These are phyloP conservation scores for Aspergillus viridinutans DNA, from an alignment of 2,329 filamentous ascomycete genomes.

Conservation along the genomic window DNA sequence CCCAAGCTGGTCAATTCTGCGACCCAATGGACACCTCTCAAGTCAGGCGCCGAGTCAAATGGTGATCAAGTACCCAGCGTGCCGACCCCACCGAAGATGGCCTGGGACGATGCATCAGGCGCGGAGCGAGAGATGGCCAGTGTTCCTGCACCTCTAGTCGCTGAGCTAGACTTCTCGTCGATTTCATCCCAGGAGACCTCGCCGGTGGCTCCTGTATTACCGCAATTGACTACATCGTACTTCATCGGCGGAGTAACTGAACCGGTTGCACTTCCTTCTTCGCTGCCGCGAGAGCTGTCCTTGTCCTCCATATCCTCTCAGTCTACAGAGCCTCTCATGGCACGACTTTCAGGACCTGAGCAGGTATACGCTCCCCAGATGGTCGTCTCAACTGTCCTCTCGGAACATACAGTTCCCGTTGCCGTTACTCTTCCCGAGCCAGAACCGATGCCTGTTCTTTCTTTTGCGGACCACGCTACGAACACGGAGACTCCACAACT, in stretches of 20 bases:
- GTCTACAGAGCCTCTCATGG: conserved; percentile 19
- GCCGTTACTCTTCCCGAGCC: conserved; percentile 17
- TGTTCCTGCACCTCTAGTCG: conserved; percentile 14
- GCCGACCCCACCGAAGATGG: conserved; percentile 39
- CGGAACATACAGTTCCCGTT: conserved; percentile 20
- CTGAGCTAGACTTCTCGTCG: conserved; percentile 28
- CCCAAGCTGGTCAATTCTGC: conserved; percentile 34
- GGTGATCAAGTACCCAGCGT: conserved; percentile 28
- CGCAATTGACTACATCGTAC: conserved; percentile 32
- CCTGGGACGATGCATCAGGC: conserved; percentile 30
- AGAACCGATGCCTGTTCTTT: conserved; percentile 11
- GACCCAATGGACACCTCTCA: conserved; percentile 42
- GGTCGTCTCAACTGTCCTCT: conserved; percentile 15
- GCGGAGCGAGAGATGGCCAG: conserved; percentile 12
- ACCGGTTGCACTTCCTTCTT: conserved; percentile 19
- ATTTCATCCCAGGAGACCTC: conserved; percentile 32
- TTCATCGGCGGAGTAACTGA: conserved; percentile 27
- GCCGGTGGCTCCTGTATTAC: conserved; percentile 41
- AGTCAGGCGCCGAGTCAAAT: conserved; percentile 15
- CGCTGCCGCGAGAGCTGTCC: conserved; percentile 18
- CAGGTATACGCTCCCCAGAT: conserved; percentile 18
- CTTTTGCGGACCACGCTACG: conserved; percentile 15
- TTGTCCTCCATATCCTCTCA: conserved; percentile 35
- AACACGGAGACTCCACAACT: conserved; percentile 14
- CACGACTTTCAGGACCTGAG: conserved; percentile 19